These are phyloP conservation scores for Gnomoniopsis sp. DNA, from an alignment of 2,329 filamentous ascomycete genomes.

Conservation along the genomic window DNA sequence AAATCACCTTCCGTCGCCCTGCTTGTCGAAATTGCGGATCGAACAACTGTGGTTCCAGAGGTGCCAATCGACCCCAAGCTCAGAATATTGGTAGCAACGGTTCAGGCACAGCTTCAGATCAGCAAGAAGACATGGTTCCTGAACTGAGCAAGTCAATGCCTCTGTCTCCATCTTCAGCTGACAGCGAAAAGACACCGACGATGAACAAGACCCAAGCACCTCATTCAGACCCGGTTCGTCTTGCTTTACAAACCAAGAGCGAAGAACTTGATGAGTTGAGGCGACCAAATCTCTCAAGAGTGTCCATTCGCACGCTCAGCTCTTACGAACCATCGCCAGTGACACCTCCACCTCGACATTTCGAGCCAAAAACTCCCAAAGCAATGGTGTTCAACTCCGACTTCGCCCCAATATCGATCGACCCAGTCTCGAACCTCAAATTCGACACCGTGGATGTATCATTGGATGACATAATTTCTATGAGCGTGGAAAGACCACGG, in stretches of 20 bases:
- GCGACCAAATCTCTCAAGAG: background rate
- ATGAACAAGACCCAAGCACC: background rate
- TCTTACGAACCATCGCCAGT: slow-evolving; percentile 4
- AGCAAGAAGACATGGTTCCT: background rate
- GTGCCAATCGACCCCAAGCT: background rate
- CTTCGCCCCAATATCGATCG: background rate
- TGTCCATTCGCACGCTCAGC: slow-evolving; percentile 6
- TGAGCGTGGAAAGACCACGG: background rate
- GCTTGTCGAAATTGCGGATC: background rate
- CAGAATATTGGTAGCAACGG: background rate
- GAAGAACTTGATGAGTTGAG: background rate
- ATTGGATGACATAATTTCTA: background rate
- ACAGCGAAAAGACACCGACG: background rate
- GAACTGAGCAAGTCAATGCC: background rate
- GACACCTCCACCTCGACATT: slow-evolving; percentile 21
- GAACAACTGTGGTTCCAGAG: background rate
- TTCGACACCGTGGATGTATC: background rate
- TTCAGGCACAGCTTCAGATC: background rate
- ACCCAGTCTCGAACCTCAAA: background rate
- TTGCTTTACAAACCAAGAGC: background rate
- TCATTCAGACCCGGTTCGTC: background rate
- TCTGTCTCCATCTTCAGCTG: background rate
- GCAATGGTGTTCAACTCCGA: slow-evolving; percentile 22
- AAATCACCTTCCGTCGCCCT: slow-evolving; percentile 9
- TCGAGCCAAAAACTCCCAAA: slow-evolving; percentile 28